Conservation (phyloP, 2,329 filamentous ascomycete species). For the Diplodia intermedia region DNA sequence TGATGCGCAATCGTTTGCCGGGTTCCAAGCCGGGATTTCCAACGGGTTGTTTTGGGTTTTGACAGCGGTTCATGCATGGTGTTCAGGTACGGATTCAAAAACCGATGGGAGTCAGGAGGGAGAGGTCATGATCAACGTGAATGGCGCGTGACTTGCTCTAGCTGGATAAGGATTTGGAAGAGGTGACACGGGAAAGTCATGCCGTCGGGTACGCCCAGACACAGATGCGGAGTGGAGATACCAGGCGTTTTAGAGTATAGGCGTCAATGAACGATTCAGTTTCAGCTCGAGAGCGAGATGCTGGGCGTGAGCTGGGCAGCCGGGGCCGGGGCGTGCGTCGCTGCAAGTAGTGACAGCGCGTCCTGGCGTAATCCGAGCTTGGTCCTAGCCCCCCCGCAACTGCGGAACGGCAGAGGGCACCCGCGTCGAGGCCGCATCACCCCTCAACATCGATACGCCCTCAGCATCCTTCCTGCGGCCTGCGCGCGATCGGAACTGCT, state of each 20-base stretch:
- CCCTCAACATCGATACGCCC: conserved; percentile 25
- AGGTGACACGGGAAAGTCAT: conserved; percentile 25
- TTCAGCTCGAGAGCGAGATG: neutral
- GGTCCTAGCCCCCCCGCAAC: conserved; percentile 29
- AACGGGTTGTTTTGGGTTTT: conserved; percentile 17
- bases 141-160: conserved; percentile 31
- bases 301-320: too few relatives aligned
- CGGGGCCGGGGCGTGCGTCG: neutral
- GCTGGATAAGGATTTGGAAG: conserved; percentile 30
- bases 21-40: neutral
- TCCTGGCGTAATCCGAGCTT: conserved; percentile 26
- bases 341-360: neutral
- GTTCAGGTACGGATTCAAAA: conserved; percentile 27
- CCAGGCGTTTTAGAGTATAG: conserved; percentile 30
- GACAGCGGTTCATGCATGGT: conserved; percentile 30
- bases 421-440: conserved; percentile 28
- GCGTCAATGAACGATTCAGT: conserved; percentile 11
- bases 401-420: conserved; percentile 24
- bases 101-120: conserved; percentile 25
- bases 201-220: conserved; percentile 28
- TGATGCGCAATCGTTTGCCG: neutral
- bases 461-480: conserved; percentile 23
- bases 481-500: conserved; percentile 19
- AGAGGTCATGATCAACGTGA: conserved; percentile 20
- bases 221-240: conserved; percentile 29